Evolutionary conservation across 345 rosid genomes (phyloP), one percentile per base, ranked within the genome.

Genomic region (Schrenkiella parvula): DNA sequence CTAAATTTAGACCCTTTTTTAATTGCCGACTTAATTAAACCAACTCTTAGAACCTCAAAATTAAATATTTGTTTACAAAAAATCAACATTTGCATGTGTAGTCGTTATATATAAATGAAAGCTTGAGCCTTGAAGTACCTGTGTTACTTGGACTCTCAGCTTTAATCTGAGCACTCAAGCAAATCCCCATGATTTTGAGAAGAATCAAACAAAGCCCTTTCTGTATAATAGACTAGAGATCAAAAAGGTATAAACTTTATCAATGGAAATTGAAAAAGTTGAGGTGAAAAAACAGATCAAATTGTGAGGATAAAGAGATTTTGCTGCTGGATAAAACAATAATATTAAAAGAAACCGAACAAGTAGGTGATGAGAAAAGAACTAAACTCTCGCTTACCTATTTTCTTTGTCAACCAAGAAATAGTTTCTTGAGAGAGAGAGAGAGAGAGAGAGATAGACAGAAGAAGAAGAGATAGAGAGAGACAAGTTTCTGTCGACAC

Each of bases 131-230:
- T 23, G 10, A 93, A 68, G 60, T 78, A 93, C 96, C 95, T 82
- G 89, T 83, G 71, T 80, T 86, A 59, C 42, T 74, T 69, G 89
- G 88, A 79, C 91, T 87, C 80, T 84, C 95, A 58, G 91, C 96
- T 86, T 91, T 91, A 75, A 95, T 85, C 79, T 80, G 85, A 71
- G 96, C 86, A 73, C 97, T 88, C 39, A 91, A 83, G 82, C 99
- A 95, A 80, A 84, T 62, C 88, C 99, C 96, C 97, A 95, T 95
- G 67, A 8, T 64, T 28, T 19, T 52, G 17, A 71, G 65, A 39
- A 11, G 56, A 63, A 54, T 29, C 19, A 70, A 69, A 62, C 65
- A 54, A 62, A 42, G 35, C 75, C 61, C 73, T 71, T 56, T 72
- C 57, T 37, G 59, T 60, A 81, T 78, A 61, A 77, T 42, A 70